Conservation (phyloP, 2,329 filamentous ascomycete species). For the Ascochyta pisi region DNA sequence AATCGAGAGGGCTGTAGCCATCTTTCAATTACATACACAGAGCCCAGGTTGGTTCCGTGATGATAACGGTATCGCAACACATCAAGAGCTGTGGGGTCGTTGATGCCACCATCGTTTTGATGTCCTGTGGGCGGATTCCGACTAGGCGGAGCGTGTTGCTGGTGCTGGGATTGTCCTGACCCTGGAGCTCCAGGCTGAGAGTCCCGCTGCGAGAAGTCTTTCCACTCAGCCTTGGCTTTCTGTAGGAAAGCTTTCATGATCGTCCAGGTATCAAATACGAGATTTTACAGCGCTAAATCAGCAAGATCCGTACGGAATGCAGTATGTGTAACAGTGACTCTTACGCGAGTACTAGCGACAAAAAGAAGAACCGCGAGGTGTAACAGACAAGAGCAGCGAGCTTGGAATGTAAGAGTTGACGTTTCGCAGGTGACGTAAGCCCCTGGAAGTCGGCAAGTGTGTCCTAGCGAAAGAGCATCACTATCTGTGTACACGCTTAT, state of each 20-base stretch:
- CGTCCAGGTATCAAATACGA: not conserved
- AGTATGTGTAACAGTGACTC: not conserved
- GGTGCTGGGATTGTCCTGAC: not conserved
- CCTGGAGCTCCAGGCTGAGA: not conserved
- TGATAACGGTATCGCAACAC: constrained; percentile 65
- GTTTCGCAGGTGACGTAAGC: constrained; percentile 13
- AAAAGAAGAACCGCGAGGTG: not conserved
- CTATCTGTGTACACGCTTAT: not conserved
- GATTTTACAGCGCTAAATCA: not conserved
- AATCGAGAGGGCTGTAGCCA: constrained; percentile 63
- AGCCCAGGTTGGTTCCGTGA: constrained; percentile 65
- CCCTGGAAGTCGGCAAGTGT: constrained; percentile 9
- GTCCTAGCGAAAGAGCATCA: constrained; percentile 4
- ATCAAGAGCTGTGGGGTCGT: constrained; percentile 47
- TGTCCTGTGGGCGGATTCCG: constrained; percentile 9
- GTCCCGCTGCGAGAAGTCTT: constrained; percentile 17
- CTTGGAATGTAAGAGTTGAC: constrained; percentile 4
- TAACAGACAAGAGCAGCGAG: not conserved
- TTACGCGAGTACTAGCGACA: not conserved
- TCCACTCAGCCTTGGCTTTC: constrained; percentile 38
- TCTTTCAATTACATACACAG: constrained; percentile 66
- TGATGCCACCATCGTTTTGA: constrained; percentile 42
- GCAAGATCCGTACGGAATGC: constrained; percentile 2
- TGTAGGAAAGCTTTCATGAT: constrained; percentile 39
- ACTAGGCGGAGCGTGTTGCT: not conserved